Conservation (phyloP, 768 basidiomycete genomes). For the Hericium alpestre region DNA sequence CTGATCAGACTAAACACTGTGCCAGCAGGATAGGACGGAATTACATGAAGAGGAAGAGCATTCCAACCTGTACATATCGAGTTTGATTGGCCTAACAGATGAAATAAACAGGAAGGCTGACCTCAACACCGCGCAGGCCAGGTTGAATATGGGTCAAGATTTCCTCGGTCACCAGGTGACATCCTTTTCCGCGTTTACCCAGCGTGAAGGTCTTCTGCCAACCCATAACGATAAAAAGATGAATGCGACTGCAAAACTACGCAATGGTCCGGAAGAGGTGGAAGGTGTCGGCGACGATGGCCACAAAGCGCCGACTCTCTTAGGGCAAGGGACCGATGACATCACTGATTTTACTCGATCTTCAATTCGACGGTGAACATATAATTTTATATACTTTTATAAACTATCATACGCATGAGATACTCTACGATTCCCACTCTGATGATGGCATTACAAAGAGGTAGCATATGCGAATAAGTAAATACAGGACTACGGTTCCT, state of each 20-base stretch:
- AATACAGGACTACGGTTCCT: slow-evolving; percentile 4
- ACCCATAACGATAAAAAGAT: slow-evolving; percentile 41
- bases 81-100: not conserved
- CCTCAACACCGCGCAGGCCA: slow-evolving; percentile 60
- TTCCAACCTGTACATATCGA: slow-evolving; percentile 48
- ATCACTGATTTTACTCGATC: too few relatives aligned
- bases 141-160: slow-evolving; percentile 55
- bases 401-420: not conserved
- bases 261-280: too few relatives aligned
- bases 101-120: slow-evolving; percentile 16
- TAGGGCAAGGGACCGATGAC: too few relatives aligned
- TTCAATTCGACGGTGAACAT: too few relatives aligned
- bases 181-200: slow-evolving; percentile 44
- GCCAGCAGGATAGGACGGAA: slow-evolving; percentile 15
- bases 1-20: not conserved
- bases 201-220: slow-evolving; percentile 85
- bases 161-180: slow-evolving; percentile 78
- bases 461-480: not conserved
- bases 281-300: too few relatives aligned
- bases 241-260: too few relatives aligned
- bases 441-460: not conserved
- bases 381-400: too few relatives aligned
- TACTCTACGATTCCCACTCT: not conserved
- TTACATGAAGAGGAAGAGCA: slow-evolving; percentile 83
- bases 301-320: too few relatives aligned